Conservation (phyloP, 305 asterid genomes). For the Fraxinus nigra region DNA sequence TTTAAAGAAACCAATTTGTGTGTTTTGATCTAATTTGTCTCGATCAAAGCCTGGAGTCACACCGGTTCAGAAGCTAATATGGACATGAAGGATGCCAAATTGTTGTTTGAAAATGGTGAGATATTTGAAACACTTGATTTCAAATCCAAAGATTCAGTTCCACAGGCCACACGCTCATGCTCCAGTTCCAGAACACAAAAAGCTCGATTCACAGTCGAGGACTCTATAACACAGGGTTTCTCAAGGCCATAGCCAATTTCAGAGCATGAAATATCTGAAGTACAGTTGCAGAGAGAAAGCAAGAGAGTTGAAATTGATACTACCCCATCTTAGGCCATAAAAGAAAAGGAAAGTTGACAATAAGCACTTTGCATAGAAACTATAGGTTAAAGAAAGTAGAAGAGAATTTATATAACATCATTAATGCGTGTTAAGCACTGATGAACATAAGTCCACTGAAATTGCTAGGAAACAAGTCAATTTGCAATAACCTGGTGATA, state of each 20-base stretch:
- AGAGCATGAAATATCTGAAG: not conserved
- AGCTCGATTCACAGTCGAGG: not conserved
- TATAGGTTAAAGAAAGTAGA: not conserved
- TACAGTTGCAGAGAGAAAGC: not conserved
- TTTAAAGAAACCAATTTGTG: not conserved
- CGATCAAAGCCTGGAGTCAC: conserved; percentile 6
- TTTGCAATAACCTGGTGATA: not conserved
- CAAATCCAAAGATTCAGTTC: not conserved
- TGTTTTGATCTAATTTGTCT: not conserved
- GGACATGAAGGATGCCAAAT: not conserved
- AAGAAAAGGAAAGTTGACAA: not conserved
- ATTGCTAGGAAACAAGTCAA: not conserved
- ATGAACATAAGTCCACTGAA: not conserved
- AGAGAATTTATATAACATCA: not conserved
- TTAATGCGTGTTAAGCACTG: not conserved
- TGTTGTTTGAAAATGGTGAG: not conserved
- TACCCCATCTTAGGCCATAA: not conserved
- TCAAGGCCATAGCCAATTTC: not conserved
- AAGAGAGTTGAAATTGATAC: not conserved
- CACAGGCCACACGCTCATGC: not conserved
- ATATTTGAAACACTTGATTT: not conserved
- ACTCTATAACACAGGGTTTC: not conserved
- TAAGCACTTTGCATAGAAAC: not conserved
- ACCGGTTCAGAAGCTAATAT: not conserved
- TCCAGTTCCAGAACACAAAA: not conserved